Evolutionary conservation across 257 asterid genomes (phyloP).

Genomic region (Avicennia marina): DNA sequence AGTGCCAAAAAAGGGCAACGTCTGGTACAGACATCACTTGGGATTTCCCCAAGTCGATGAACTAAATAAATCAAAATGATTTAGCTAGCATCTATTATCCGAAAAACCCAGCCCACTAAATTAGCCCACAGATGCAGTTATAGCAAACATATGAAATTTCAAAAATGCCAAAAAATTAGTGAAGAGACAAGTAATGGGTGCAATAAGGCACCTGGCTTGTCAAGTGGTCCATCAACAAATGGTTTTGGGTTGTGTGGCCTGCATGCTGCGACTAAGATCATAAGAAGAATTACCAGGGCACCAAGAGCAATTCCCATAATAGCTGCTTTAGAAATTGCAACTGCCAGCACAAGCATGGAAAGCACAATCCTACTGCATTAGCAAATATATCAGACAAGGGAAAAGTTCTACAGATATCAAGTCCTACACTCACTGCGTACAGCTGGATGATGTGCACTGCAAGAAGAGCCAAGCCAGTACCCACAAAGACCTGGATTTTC

Average conservation of each 20-base stretch:
- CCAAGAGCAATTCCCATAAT: constrained; percentile 92
- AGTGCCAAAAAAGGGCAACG: no score
- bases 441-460: constrained; percentile 48
- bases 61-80: no score
- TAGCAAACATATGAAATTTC: no score
- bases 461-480: constrained; percentile 66
- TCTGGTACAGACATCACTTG: no score
- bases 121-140: no score
- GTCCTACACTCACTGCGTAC: constrained; percentile 47
- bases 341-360: constrained; percentile 32
- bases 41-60: no score
- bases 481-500: constrained; percentile 92
- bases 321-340: constrained; percentile 79
- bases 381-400: not conserved
- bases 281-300: constrained; percentile 68
- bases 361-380: not conserved
- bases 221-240: constrained; percentile 56
- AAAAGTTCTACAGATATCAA: not conserved
- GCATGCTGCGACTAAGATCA: constrained; percentile 81
- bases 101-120: no score
- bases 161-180: no score
- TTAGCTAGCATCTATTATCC: no score
- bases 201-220: constrained; percentile 62
- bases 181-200: no score
- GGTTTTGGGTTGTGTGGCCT: constrained; percentile 60